A percentile compares a stretch with the other conserved stretches of the same genome.
These are phyloP conservation scores for Phaeosphaeriaceae sp. DNA, from an alignment of 2,329 filamentous ascomycete species.

Conservation along the genomic window DNA sequence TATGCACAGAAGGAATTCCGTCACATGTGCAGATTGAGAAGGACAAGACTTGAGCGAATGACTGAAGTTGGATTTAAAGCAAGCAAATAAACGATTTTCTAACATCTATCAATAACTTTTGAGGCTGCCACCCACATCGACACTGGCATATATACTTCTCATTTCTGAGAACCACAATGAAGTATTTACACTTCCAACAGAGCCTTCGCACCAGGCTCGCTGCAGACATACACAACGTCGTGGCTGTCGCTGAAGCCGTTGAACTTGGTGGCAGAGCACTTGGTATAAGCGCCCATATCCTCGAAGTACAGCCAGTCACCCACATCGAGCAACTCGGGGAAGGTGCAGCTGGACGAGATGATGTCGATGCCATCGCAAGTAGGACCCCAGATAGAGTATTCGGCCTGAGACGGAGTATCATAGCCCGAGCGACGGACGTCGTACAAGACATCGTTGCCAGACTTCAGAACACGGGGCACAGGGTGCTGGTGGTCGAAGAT, in stretches of 20 bases:
- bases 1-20: too few species aligned
- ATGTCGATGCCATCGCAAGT: slow-evolving; percentile 98
- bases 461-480: slow-evolving; percentile 78
- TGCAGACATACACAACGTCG: slow-evolving; percentile 92
- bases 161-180: background rate
- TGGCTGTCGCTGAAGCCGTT: slow-evolving; percentile 95
- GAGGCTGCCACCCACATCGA: background rate
- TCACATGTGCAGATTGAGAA: too few species aligned
- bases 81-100: background rate
- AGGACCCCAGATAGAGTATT: slow-evolving; percentile 98
- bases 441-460: slow-evolving; percentile 66
- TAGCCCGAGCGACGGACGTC: slow-evolving; percentile 47
- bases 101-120: slow-evolving; percentile 1
- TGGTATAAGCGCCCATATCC: slow-evolving; percentile 98
- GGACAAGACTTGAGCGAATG: background rate
- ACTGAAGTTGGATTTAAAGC: background rate
- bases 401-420: slow-evolving; percentile 63
- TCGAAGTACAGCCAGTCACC: slow-evolving; percentile 99
- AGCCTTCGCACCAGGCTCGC: slow-evolving; percentile 84
- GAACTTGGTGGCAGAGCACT: slow-evolving; percentile 96
- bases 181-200: slow-evolving; percentile 60
- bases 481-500: slow-evolving; percentile 99
- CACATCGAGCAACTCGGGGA: slow-evolving; percentile 80
- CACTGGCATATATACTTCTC: background rate
- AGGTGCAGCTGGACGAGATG: slow-evolving; percentile 82